Evolutionary conservation across 495 filamentous ascomycete genomes (phyloP).

Genomic region (Hypoxylon trugodes): DNA sequence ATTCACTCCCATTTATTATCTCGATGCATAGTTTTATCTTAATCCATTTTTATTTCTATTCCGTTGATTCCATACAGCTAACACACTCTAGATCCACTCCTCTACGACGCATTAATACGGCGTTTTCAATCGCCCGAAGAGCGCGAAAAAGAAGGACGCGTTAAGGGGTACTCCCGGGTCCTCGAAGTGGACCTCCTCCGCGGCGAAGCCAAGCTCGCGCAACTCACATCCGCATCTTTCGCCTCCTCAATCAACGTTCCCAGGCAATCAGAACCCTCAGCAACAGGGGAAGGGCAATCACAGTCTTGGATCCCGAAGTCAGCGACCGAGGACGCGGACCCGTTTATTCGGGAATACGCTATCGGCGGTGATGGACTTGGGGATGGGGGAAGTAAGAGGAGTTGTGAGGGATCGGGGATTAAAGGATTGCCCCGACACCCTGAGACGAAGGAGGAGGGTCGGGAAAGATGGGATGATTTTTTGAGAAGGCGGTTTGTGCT

Average conservation of each 20-base stretch:
- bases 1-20: too few species aligned
- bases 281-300: too few species aligned
- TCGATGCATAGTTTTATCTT: background rate
- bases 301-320: slow-evolving; percentile 26
- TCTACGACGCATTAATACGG: slow-evolving; percentile 81
- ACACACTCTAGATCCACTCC: slow-evolving; percentile 69
- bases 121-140: slow-evolving; percentile 79
- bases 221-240: slow-evolving; percentile 49
- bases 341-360: slow-evolving; percentile 33
- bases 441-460: slow-evolving; percentile 69
- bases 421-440: slow-evolving; percentile 59
- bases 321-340: slow-evolving; percentile 25
- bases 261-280: background rate
- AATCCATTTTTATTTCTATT: background rate
- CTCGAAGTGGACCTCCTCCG: slow-evolving; percentile 76
- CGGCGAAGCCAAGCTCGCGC: slow-evolving; percentile 75
- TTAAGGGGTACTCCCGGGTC: slow-evolving; percentile 76
- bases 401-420: slow-evolving; percentile 41
- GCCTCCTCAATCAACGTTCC: background rate
- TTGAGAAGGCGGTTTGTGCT: slow-evolving; percentile 74
- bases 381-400: background rate
- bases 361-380: slow-evolving; percentile 23
- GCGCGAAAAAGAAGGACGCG: slow-evolving; percentile 73
- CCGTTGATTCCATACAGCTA: slow-evolving; percentile 44
- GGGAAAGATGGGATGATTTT: slow-evolving; percentile 70